Conservation (phyloP, 352 stramenopile genomes). For the Pilasporangium apinafurcum region DNA sequence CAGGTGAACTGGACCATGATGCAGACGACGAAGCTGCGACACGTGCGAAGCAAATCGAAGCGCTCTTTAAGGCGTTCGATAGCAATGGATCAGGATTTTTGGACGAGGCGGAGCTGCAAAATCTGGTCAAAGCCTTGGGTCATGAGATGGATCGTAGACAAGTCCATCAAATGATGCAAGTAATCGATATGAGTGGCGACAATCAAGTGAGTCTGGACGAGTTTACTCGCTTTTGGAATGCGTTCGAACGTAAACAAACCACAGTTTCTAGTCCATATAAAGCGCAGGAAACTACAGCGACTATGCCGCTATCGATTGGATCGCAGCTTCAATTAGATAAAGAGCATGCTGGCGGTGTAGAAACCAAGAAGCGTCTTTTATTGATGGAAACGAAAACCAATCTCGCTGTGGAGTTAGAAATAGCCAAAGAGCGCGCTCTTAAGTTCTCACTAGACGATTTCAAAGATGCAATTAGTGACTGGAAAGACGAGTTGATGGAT, state of each 20-base stretch:
- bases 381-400: conserved; percentile 17
- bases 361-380: neutral
- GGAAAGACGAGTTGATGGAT: conserved; percentile 44
- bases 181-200: conserved; percentile 62
- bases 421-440: conserved; percentile 39
- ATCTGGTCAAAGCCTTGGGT: conserved; percentile 37
- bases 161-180: conserved; percentile 41
- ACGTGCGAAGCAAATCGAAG: conserved; percentile 21
- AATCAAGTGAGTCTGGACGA: conserved; percentile 49
- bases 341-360: too few relatives aligned
- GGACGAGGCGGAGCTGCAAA: conserved; percentile 40
- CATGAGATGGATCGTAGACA: conserved; percentile 35
- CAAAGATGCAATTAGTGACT: conserved; percentile 35
- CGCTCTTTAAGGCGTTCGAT: conserved; percentile 58
- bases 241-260: too few relatives aligned
- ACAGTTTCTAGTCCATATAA: too few relatives aligned
- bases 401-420: conserved; percentile 38
- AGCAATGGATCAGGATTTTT: conserved; percentile 44
- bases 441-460: conserved; percentile 44
- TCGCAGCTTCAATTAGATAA: too few relatives aligned
- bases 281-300: too few relatives aligned
- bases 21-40: conserved; percentile 1
- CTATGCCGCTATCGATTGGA: too few relatives aligned
- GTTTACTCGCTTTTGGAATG: conserved; percentile 63
- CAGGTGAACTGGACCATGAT: too few relatives aligned